A percentile compares a stretch with the other conserved stretches of the same genome.
Evolutionary conservation across 1,284 basidiomycete genomes (phyloP).

Genomic region (Melampsora occidentalis): DNA sequence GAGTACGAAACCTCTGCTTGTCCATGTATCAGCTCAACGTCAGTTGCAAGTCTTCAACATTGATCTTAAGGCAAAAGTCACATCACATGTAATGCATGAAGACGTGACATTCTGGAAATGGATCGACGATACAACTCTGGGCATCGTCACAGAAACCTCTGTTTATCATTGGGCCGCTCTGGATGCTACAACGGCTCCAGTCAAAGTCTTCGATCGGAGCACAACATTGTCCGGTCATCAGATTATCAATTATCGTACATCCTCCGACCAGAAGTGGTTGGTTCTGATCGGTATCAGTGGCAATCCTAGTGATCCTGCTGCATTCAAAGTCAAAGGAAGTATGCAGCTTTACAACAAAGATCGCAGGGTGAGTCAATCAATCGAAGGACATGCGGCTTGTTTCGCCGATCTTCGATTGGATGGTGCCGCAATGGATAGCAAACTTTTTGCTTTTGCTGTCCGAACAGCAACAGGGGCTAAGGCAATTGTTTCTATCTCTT

Average conservation of each 20-base stretch:
- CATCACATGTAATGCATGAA: conserved; percentile 89
- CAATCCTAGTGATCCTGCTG: conserved; percentile 83
- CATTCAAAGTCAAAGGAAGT: conserved; percentile 95
- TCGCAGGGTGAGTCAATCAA: conserved; percentile 94
- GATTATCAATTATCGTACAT: conserved; percentile 97
- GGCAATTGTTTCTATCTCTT: conserved; percentile 58
- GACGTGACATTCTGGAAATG: conserved; percentile 99
- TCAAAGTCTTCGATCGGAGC: conserved; percentile 96
- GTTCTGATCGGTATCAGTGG: conserved; percentile 94
- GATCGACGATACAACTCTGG: conserved; percentile 85
- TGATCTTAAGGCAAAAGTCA: conserved; percentile 93
- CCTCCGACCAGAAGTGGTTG: conserved; percentile 93
- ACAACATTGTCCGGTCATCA: conserved; percentile 88
- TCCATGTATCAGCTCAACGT: conserved; percentile 67
- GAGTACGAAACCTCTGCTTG: conserved; percentile 50
- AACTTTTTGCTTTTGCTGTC: conserved; percentile 93
- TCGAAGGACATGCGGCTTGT: conserved; percentile 96
- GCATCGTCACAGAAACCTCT: conserved; percentile 89
- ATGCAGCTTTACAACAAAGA: conserved; percentile 92
- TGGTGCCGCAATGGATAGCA: conserved; percentile 75
- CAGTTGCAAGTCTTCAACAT: conserved; percentile 99
- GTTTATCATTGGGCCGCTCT: conserved; percentile 80
- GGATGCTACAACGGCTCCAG: conserved; percentile 64
- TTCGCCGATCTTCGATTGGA: conserved; percentile 91
- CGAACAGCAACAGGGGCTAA: conserved; percentile 94